Conservation (phyloP, 2,329 filamentous ascomycete species). For the Aspergillus latus region DNA sequence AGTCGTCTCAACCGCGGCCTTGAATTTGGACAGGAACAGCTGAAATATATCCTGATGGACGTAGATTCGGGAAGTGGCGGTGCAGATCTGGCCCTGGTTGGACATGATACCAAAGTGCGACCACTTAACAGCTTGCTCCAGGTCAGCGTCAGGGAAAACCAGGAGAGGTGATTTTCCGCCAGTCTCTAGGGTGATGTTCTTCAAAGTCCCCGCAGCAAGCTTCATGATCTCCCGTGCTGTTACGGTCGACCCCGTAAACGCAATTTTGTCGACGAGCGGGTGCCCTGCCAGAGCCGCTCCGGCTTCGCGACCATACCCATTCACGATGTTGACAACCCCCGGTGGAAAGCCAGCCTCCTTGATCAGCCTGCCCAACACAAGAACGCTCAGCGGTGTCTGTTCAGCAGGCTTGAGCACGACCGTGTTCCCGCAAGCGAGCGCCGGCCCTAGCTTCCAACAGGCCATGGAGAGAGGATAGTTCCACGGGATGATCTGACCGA, state of each 20-base stretch:
- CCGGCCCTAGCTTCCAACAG: neutral
- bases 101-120: constrained; percentile 45
- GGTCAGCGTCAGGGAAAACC: constrained; percentile 49
- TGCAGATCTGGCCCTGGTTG: constrained; percentile 65
- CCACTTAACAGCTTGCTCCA: constrained; percentile 45
- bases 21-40: constrained; percentile 80
- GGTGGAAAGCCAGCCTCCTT: neutral
- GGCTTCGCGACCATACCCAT: neutral
- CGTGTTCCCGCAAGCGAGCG: neutral
- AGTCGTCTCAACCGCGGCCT: constrained; percentile 51
- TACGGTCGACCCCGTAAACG: neutral
- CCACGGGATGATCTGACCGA: constrained; percentile 76
- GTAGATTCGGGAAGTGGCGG: constrained; percentile 76
- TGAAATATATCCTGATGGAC: constrained; percentile 81
- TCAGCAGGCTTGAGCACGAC: neutral
- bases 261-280: neutral
- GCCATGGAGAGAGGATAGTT: constrained; percentile 57
- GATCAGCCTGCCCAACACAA: neutral
- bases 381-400: neutral
- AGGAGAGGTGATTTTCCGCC: constrained; percentile 21
- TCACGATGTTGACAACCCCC: neutral
- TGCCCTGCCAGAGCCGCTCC: neutral
- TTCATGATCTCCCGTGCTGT: neutral
- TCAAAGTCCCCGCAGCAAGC: neutral
- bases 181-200: neutral